Evolutionary conservation across 768 basidiomycete genomes (phyloP).

Genomic region (Auricularia heimuer): DNA sequence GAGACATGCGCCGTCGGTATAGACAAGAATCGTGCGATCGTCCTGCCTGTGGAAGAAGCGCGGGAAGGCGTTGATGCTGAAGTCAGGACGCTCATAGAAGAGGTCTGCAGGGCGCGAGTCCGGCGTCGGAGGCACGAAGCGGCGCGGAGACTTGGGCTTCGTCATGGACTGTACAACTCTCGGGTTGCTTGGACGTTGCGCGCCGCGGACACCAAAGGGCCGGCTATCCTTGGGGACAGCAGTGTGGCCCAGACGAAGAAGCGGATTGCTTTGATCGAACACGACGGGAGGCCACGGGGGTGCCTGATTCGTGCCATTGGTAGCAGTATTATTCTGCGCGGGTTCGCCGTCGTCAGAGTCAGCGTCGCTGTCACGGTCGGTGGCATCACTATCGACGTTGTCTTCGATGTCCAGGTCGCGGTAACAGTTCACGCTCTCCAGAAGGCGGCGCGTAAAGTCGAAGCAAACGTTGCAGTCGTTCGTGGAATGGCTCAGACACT

Average conservation of each 20-base stretch:
- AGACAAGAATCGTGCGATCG: constrained; percentile 4
- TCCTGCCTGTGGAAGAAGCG: background rate
- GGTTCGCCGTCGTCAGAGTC: background rate
- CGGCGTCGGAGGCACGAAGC: background rate
- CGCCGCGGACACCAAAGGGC: background rate
- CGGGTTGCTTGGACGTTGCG: background rate
- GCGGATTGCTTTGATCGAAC: too few relatives aligned
- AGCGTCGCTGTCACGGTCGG: background rate
- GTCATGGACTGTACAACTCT: background rate
- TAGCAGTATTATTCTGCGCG: too few relatives aligned
- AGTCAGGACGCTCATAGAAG: background rate
- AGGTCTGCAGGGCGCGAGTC: background rate
- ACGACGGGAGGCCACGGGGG: too few relatives aligned
- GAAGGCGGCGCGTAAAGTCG: background rate
- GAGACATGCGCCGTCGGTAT: constrained; percentile 7
- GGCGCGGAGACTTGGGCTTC: background rate
- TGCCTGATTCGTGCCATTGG: too few relatives aligned
- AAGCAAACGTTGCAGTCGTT: background rate
- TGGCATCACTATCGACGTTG: background rate
- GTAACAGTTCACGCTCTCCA: background rate
- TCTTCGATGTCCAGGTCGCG: background rate
- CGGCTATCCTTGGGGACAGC: background rate
- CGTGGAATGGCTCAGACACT: background rate
- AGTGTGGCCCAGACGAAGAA: too few relatives aligned
- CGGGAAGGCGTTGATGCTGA: background rate